Conservation (phyloP, 225 moss, liverwort and hornwort genomes). For the Pleurozium schreberi region DNA sequence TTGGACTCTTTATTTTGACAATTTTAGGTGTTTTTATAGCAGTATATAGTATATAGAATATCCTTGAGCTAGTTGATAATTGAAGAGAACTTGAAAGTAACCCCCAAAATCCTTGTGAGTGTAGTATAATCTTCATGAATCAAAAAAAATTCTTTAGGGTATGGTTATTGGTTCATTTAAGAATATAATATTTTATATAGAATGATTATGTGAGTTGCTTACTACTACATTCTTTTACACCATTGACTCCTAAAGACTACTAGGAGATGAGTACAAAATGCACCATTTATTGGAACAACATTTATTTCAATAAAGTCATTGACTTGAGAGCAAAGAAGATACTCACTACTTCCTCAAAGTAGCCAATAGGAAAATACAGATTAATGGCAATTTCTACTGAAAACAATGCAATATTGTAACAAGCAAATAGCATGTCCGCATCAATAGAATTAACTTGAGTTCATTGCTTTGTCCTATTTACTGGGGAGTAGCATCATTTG, state of each 20-base stretch:
- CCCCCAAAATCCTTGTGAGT: background rate
- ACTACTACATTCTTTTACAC: background rate
- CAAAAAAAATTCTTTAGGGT: background rate
- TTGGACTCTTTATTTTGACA: fast-evolving
- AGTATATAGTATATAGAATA: fast-evolving
- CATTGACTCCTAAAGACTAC: background rate
- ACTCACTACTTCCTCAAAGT: too few relatives aligned
- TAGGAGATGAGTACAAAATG: too few relatives aligned
- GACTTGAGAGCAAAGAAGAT: too few relatives aligned
- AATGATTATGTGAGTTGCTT: background rate
- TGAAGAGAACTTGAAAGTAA: background rate
- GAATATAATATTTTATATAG: background rate
- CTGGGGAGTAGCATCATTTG: too few relatives aligned
- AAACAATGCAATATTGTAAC: too few relatives aligned
- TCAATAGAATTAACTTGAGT: too few relatives aligned
- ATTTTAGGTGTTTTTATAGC: fast-evolving
- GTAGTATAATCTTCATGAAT: background rate
- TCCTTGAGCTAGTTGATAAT: background rate
- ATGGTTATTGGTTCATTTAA: background rate
- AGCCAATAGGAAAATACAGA: too few relatives aligned
- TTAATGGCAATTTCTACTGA: too few relatives aligned
- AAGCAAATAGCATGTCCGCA: too few relatives aligned
- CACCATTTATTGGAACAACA: too few relatives aligned
- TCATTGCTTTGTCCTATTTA: too few relatives aligned
- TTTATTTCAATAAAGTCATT: too few relatives aligned